Base-by-base conservation (phyloP, 2,329 filamentous ascomycete species). In the Pseudogymnoascus sp. region DNA sequence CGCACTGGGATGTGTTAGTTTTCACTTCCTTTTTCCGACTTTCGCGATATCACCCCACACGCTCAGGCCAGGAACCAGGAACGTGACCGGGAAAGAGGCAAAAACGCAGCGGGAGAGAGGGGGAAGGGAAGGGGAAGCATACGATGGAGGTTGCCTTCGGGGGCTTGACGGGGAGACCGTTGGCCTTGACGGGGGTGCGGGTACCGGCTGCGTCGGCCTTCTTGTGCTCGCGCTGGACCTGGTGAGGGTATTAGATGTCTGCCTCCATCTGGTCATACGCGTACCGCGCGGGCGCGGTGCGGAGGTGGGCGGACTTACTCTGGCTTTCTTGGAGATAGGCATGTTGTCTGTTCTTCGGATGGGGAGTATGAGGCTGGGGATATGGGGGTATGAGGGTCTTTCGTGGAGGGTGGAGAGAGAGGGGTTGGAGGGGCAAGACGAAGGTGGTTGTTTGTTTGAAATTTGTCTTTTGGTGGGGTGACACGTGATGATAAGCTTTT, bases 151-250 rank as follows among this genome's bases (percentile, higher is more conserved):
- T 82, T n/a, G 77, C 77, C 76, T 82, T 83, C 0, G 79, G 76
- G 0, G 80, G 64, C 76, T 84, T 84, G 66, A 82, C 80, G 1
- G 82, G 82, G 1, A 82, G 76, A 28, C 82, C 82, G 67, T 84
- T 83, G 17, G 80, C 72, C 73, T 83, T 82, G 65, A 83, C 80
- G 0, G 80, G 76, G 35, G 78, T 76, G 60, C 81, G 78, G 62
- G 82, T 84, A 65, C 82, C 82, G 31, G 80, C 81, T 28, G 78
- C 78, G 3, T 84, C 82, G 44, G 78, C 82, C 67, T 78, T 80
- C 70, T 83, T 81, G 74, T 84, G 82, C 73, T 84, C 82, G 71
- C 79, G 79, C 68, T 78, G 75, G 68, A 81, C 76, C 77, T 83
- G 70, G 50, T 36, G 17, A 9, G 4, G 13, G 28, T 7, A 28